Evolutionary conservation across 768 basidiomycete genomes (phyloP).

Genomic region (Hericium erinaceus): DNA sequence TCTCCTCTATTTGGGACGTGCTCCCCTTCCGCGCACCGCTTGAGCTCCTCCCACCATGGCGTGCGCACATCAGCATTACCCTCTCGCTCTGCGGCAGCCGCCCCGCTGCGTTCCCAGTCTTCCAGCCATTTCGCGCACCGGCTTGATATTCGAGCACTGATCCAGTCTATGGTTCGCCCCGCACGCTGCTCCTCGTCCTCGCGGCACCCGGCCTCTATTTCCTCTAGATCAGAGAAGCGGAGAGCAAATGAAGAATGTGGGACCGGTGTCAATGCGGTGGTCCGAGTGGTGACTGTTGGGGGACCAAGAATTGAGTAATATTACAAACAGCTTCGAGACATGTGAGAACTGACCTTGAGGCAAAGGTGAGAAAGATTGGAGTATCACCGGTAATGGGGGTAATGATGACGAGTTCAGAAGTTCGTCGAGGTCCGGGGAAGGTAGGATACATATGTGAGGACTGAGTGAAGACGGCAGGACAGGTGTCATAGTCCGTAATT

Average conservation of each 20-base stretch:
- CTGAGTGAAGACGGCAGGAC: constrained; percentile 65
- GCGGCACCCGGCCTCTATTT: constrained; percentile 63
- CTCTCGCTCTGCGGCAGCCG: constrained; percentile 21
- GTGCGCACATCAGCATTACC: constrained; percentile 30
- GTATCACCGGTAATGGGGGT: constrained; percentile 61
- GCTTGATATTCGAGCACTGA: constrained; percentile 58
- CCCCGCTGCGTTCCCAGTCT: constrained; percentile 40
- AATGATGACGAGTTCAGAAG: constrained; percentile 50
- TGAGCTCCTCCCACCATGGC: constrained; percentile 86
- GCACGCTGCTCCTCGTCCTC: constrained; percentile 79
- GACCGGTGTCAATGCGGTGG: constrained; percentile 60
- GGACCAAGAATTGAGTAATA: constrained; percentile 2
- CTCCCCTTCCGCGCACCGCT: constrained; percentile 69
- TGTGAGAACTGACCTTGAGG: constrained; percentile 48
- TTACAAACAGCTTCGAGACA: neutral
- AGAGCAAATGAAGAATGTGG: constrained; percentile 65
- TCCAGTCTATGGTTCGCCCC: constrained; percentile 79
- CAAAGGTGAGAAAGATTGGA: constrained; percentile 80
- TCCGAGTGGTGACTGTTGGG: constrained; percentile 63
- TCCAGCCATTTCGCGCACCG: constrained; percentile 65
- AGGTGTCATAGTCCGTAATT: constrained; percentile 17
- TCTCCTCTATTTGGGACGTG: constrained; percentile 61
- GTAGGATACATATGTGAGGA: constrained; percentile 69
- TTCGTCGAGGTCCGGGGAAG: constrained; percentile 60
- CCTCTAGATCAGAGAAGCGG: constrained; percentile 67